Conservation (phyloP, 208 protist genomes). For the Histomonas meleagridis region DNA sequence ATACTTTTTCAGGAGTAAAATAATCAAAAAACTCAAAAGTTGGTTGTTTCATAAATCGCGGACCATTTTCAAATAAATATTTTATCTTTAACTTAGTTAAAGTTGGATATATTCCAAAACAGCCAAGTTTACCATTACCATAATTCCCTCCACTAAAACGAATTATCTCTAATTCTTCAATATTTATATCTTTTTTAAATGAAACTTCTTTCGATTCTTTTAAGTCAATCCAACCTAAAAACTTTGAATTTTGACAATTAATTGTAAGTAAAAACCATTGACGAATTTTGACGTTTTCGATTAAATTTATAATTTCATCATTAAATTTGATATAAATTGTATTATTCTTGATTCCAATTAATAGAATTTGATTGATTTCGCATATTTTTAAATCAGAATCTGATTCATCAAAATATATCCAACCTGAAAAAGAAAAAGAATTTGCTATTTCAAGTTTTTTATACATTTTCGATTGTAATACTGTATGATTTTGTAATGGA, state of each 20-base stretch:
- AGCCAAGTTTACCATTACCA: neutral
- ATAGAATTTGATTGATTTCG: neutral
- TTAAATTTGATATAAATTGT: neutral
- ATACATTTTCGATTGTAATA: neutral
- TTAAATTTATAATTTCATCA: neutral
- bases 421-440: neutral
- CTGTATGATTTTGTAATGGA: neutral
- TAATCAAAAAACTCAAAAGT: neutral
- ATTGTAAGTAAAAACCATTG: conserved; percentile 16
- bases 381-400: too few species aligned
- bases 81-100: neutral
- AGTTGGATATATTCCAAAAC: neutral
- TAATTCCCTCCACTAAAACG: neutral
- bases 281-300: neutral
- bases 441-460: neutral
- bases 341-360: neutral
- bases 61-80: neutral
- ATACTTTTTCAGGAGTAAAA: neutral
- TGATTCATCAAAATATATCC: neutral
- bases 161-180: neutral
- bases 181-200: neutral
- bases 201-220: too few species aligned
- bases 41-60: neutral
- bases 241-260: neutral
- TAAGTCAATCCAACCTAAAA: neutral